Evolutionary conservation across 2,329 filamentous ascomycete species (phyloP).

Genomic region (Fusarium neocosmosporiellum): DNA sequence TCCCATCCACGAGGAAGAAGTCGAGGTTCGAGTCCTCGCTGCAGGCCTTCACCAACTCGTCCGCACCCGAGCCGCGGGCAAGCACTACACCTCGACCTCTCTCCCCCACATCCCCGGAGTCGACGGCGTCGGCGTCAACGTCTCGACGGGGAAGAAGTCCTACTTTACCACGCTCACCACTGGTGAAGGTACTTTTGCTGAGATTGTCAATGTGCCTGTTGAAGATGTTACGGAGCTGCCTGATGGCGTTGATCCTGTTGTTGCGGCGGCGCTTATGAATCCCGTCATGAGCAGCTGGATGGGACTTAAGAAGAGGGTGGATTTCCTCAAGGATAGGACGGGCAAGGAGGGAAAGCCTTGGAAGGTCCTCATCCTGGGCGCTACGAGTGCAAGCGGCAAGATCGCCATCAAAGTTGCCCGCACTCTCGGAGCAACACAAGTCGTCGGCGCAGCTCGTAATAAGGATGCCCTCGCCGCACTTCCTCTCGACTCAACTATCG

Average conservation of each 20-base stretch:
- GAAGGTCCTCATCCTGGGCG: constrained; percentile 60
- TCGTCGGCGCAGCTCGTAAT: constrained; percentile 65
- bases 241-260: constrained; percentile 56
- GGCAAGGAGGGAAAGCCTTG: constrained; percentile 56
- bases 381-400: constrained; percentile 63
- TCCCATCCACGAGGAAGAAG: constrained; percentile 48
- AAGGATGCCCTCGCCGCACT: constrained; percentile 54
- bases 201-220: constrained; percentile 60
- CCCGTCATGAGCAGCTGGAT: constrained; percentile 69
- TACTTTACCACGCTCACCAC: constrained; percentile 57
- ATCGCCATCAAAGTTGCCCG: constrained; percentile 61
- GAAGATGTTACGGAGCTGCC: constrained; percentile 55
- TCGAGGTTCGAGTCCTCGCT: constrained; percentile 64
- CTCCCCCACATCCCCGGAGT: constrained; percentile 64
- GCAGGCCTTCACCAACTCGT: constrained; percentile 65
- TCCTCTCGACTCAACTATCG: constrained; percentile 58
- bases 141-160: constrained; percentile 58
- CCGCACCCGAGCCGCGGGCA: constrained; percentile 62
- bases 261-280: constrained; percentile 65
- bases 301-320: constrained; percentile 60
- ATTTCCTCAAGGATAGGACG: constrained; percentile 38
- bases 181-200: constrained; percentile 57
- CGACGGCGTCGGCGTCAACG: constrained; percentile 63
- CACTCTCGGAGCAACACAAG: constrained; percentile 58
- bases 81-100: constrained; percentile 62